Evolutionary conservation across 225 moss, liverwort and hornwort genomes (phyloP).

Genomic region (Ulota crispa): DNA sequence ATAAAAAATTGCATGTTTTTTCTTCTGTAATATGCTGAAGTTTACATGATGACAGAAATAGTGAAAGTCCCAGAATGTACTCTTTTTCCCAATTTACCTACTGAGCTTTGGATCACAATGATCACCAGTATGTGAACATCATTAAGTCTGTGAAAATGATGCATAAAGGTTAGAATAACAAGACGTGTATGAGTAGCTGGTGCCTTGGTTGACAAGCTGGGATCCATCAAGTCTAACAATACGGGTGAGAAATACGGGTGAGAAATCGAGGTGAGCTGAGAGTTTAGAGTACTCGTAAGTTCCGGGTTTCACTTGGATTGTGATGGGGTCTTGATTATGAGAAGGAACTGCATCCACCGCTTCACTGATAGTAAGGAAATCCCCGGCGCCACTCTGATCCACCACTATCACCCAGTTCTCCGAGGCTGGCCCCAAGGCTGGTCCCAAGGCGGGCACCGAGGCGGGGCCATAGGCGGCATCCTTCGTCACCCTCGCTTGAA

Average conservation of each 20-base stretch:
- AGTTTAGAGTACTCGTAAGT: conserved; percentile 41
- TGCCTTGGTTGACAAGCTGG: not conserved
- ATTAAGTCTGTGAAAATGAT: no score
- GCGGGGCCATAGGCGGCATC: not conserved
- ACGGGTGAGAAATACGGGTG: not conserved
- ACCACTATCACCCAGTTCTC: conserved; percentile 41
- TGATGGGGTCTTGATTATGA: conserved; percentile 38
- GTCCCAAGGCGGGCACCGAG: no score
- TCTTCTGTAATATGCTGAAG: no score
- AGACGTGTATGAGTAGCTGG: no score
- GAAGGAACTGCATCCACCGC: conserved; percentile 46
- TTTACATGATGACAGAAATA: no score
- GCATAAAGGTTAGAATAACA: no score
- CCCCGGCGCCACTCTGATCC: conserved; percentile 47
- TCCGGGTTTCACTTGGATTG: conserved; percentile 55
- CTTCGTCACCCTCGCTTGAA: conserved; percentile 21
- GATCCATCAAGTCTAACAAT: not conserved
- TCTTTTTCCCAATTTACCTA: no score
- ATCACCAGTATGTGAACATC: no score
- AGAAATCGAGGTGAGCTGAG: not conserved
- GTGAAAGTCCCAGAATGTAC: no score
- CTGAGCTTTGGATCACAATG: not conserved
- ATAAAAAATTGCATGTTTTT: no score
- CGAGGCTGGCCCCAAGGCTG: not conserved
- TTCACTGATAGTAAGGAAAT: conserved; percentile 43